Evolutionary conservation across 306 rosid species (phyloP), one percentile per base, ranked within the genome.

Genomic region (Prunus campanulata): DNA sequence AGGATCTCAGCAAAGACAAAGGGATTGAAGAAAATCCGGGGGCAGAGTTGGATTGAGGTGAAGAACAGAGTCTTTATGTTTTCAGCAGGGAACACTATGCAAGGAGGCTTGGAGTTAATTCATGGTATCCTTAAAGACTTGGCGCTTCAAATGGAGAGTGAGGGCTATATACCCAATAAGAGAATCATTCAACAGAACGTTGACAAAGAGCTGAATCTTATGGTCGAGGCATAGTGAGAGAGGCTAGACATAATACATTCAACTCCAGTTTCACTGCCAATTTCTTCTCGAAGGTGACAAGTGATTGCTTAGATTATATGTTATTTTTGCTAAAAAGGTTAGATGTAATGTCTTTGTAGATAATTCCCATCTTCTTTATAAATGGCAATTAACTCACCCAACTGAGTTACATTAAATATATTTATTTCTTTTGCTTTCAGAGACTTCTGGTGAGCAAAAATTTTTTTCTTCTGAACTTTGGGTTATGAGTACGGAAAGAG

Each of bases 1-100:
- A 88, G 96, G 81, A 71, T 86, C 74, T 90, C 85, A n/a, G 89
- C 91, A 32, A 94, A 86, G 82, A 48, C 80, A 80, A 86, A 88
- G 68, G 97, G 97, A 39, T 76, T 87, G 4, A 90, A 84, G 86
- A 91, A 90, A 79, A 81, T 78, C 71, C 83, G 90, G 12, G 93
- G 97, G 24, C 89, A 83, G 79, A 94, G 98, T 81, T 91, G 90
- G 96, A 91, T 94, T 64, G 90, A 87, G 87, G 87, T 94, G 77
- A 84, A 88, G 79, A 86, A 86, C 78, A 84, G 83, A 80, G 82
- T 89, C 52, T 80, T 87, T 66, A 74, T 81, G 69, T 94, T 94
- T 86, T 79, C 86, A 42, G 93, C 98, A 49, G 91, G 90, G 77
- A 84, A 83, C 71, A 47, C 89, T 13, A 70, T 75, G 61, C 86